A percentile compares a stretch with the other conserved stretches of the same genome.
Conservation (phyloP, 2,329 filamentous ascomycete species). For the Monosporascus cannonballus region DNA sequence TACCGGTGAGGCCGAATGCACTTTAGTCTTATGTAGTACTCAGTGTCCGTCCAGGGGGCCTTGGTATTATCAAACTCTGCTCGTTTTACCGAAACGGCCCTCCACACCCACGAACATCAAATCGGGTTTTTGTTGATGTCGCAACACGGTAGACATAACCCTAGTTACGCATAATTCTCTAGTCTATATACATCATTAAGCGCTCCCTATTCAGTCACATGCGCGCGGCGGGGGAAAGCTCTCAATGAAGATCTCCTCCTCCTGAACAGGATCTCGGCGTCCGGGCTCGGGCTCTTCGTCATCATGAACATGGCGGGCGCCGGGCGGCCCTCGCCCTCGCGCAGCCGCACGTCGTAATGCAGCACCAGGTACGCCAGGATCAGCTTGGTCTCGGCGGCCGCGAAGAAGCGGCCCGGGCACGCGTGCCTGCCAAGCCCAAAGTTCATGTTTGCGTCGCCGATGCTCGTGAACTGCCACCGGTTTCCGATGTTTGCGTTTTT, state of each 20-base stretch:
- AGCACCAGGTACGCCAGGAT: conserved; percentile 35
- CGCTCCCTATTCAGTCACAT: not conserved
- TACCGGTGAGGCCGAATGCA: too few relatives aligned
- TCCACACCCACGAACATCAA: too few relatives aligned
- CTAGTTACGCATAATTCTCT: too few relatives aligned
- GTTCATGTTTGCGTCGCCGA: conserved; percentile 29
- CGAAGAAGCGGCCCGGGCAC: conserved; percentile 39
- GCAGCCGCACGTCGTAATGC: conserved; percentile 31
- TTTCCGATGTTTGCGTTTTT: conserved; percentile 7
- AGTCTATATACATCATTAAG: too few relatives aligned
- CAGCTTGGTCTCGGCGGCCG: conserved; percentile 39
- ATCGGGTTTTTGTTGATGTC: too few relatives aligned
- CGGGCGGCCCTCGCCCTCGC: conserved; percentile 21
- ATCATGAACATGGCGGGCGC: conserved; percentile 27
- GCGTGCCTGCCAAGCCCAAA: conserved; percentile 35
- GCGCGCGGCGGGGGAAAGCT: not conserved
- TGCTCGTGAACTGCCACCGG: conserved; percentile 27
- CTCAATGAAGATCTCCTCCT: conserved; percentile 6
- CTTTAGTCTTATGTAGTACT: too few relatives aligned
- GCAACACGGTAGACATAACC: too few relatives aligned
- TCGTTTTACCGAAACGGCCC: too few relatives aligned
- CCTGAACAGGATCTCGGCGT: conserved; percentile 24
- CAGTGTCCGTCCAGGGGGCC: too few relatives aligned
- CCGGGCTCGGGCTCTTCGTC: conserved; percentile 25
- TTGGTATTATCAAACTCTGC: too few relatives aligned